A percentile compares a stretch with the other conserved stretches of the same genome.
phyloP scores from a whole-genome alignment of 2,329 filamentous ascomycete genomes.

The Xylogone sp. region DNA sequence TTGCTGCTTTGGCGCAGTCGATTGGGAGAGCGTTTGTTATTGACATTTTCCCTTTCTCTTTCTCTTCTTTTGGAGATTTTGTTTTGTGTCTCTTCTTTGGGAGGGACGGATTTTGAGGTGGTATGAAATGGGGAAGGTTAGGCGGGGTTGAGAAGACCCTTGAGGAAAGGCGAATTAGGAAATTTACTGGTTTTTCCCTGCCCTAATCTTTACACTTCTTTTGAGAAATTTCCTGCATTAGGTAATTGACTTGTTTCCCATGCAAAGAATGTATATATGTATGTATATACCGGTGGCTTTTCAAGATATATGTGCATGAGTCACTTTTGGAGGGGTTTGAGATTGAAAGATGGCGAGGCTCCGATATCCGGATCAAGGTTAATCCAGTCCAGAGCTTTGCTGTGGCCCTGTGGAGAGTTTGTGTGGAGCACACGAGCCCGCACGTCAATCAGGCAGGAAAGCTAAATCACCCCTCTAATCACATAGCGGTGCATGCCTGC shows the following conservation, averaged over 20 bases:
- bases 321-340: background rate
- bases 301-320: background rate
- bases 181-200: too few species aligned
- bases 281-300: too few species aligned
- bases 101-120: too few species aligned
- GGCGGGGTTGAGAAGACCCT: too few species aligned
- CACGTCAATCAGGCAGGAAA: background rate
- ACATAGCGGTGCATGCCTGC: background rate
- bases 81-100: background rate
- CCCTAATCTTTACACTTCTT: too few species aligned
- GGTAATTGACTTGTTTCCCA: too few species aligned
- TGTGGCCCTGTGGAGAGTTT: background rate
- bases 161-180: too few species aligned
- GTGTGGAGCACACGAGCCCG: background rate
- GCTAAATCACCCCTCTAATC: background rate
- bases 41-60: slow-evolving; percentile 58
- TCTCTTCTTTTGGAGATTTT: background rate
- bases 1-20: slow-evolving; percentile 74
- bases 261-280: too few species aligned
- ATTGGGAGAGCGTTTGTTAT: slow-evolving; percentile 79
- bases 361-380: background rate
- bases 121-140: too few species aligned
- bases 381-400: background rate
- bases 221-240: too few species aligned
- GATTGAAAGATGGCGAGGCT: background rate